These are phyloP conservation scores for Yamadazyma kitorensis DNA, from an alignment of 805 yeast species.

Conservation along the genomic window DNA sequence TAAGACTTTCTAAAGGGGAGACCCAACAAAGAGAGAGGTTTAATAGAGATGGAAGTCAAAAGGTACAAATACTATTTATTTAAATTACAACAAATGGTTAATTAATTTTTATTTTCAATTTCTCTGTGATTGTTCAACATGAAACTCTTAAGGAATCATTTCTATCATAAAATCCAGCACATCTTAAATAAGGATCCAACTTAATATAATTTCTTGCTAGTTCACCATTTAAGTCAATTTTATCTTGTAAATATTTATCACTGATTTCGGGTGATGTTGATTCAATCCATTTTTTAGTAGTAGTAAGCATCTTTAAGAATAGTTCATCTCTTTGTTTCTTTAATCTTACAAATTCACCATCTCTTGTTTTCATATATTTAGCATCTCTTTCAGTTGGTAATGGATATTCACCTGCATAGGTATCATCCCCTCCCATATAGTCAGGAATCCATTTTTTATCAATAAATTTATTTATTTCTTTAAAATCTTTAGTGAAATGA, in stretches of 20 bases:
- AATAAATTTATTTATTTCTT: conserved; percentile 66
- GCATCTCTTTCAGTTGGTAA: conserved; percentile 55
- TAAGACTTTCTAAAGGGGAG: too few relatives aligned
- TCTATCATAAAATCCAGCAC: conserved; percentile 77
- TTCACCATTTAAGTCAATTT: conserved; percentile 48
- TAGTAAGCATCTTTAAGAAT: conserved; percentile 51
- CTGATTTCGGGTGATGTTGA: conserved; percentile 51
- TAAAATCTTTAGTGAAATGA: conserved; percentile 67
- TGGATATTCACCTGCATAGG: conserved; percentile 64
- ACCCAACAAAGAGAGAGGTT: conserved; percentile 2
- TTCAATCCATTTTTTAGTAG: conserved; percentile 80
- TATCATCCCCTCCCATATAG: conserved; percentile 72
- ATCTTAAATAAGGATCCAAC: conserved; percentile 80
- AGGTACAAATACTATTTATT: too few relatives aligned
- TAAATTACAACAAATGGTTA: too few relatives aligned
- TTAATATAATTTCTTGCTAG: conserved; percentile 62
- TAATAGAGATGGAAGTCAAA: too few relatives aligned
- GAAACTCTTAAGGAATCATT: conserved; percentile 42
- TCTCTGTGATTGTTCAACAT: too few relatives aligned
- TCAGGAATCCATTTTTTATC: conserved; percentile 60
- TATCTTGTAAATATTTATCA: conserved; percentile 48
- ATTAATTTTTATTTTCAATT: too few relatives aligned
- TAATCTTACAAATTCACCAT: conserved; percentile 33
- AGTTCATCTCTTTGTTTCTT: conserved; percentile 53
- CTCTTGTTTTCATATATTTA: conserved; percentile 26